These are phyloP conservation scores for Carex parvula DNA, from an alignment of 176 grass and related monocot genomes.

Conservation along the genomic window DNA sequence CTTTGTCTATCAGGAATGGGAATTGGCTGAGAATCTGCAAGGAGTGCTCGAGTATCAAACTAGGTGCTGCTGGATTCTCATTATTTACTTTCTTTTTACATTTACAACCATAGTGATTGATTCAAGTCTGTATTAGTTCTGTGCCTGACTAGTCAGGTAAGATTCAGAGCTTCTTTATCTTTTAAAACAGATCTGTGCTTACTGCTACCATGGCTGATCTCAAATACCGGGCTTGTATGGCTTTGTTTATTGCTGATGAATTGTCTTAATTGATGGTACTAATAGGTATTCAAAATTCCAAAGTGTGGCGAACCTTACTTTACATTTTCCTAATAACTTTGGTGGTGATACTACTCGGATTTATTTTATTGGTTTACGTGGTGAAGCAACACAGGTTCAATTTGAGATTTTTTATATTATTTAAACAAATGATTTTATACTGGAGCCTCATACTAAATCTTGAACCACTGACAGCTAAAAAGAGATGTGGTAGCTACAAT, in stretches of 20 bases:
- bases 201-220: background rate
- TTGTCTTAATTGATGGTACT: slow-evolving; percentile 10
- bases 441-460: slow-evolving; percentile 27
- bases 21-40: slow-evolving; percentile 86
- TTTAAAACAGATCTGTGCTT: background rate
- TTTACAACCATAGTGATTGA: background rate
- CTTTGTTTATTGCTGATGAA: background rate
- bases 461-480: slow-evolving; percentile 62
- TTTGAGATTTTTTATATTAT: background rate
- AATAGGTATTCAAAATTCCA: slow-evolving; percentile 95
- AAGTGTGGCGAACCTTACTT: slow-evolving; percentile 87
- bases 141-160: background rate
- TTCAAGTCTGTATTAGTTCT: background rate
- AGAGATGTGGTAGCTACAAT: slow-evolving; percentile 97
- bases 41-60: slow-evolving; percentile 97
- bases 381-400: slow-evolving; percentile 92
- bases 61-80: slow-evolving; percentile 40
- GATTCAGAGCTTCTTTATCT: background rate
- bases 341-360: slow-evolving; percentile 89
- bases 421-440: background rate
- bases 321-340: slow-evolving; percentile 98
- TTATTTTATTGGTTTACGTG: slow-evolving; percentile 93
- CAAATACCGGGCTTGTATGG: background rate
- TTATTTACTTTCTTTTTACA: background rate
- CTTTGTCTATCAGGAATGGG: slow-evolving; percentile 78